phyloP scores from a whole-genome alignment of 2,329 filamentous ascomycete species.

The Alternaria sp. region DNA sequence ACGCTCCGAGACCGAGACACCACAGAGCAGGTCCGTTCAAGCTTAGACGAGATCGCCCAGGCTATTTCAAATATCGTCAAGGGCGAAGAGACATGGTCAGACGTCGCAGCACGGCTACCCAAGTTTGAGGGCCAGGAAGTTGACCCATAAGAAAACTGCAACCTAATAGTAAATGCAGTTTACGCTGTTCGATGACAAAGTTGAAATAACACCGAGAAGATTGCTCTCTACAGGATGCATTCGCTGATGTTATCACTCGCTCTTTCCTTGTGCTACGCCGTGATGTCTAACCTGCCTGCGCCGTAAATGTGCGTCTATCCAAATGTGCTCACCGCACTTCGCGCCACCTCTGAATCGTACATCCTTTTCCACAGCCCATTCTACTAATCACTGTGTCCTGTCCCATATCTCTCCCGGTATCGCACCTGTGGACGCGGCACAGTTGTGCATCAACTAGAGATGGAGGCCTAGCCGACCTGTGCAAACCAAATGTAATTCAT shows the following conservation, averaged over 20 bases:
- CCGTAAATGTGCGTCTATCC: not conserved
- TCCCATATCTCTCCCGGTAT: not conserved
- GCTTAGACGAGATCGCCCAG: constrained; percentile 79
- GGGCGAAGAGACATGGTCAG: constrained; percentile 71
- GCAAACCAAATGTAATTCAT: not conserved
- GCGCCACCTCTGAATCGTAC: not conserved
- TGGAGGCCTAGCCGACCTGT: not conserved
- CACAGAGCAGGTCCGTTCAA: constrained; percentile 87
- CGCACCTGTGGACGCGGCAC: not conserved
- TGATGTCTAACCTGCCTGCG: not conserved
- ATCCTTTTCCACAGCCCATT: not conserved
- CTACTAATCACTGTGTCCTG: not conserved
- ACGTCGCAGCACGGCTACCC: constrained; percentile 80
- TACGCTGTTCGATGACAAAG: not conserved
- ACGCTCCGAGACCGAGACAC: constrained; percentile 89
- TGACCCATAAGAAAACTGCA: constrained; percentile 19
- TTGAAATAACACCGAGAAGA: not conserved
- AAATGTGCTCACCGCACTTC: not conserved
- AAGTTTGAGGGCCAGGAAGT: constrained; percentile 71
- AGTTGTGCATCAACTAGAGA: not conserved
- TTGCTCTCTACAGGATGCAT: not conserved
- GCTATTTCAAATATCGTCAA: constrained; percentile 73
- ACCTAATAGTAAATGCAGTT: not conserved
- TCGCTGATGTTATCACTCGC: not conserved
- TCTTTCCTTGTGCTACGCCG: constrained; percentile 1